Evolutionary conservation across 2,329 filamentous ascomycete species (phyloP), one percentile per base, ranked within the genome.

Genomic region (Aspergillus cejpii): DNA sequence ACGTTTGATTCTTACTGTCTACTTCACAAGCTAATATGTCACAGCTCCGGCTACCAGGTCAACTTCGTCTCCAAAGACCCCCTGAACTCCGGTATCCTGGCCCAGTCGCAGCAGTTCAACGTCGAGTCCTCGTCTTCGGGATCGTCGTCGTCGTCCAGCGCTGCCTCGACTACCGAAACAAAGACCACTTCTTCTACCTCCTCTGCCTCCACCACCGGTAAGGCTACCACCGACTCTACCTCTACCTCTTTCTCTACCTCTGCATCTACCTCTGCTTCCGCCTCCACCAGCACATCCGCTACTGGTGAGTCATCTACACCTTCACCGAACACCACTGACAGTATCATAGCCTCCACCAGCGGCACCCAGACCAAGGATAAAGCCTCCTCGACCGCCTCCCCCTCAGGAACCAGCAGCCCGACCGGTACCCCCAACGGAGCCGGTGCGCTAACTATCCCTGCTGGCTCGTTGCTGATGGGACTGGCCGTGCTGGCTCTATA

Each of bases 1-100:
- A 53, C 3, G 56, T 48, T 2, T 5, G 7, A 5, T 10, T 36
- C 6, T 33, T 31, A 7, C n/a, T 12, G 20, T 28, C 6, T 1
- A 19, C 17, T 14, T 8, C 38, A 14, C 43, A 26, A 39, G 33
- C 37, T 21, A 39, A 38, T 31, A 15, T 26, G 14, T 5, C 50
- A 50, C 33, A 65, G 66, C 38, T 37, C 52, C 23, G 65, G 61
- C 39, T 72, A 70, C 55, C 68, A 69, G 46, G 60, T 72, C 62
- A 70, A 72, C 55, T 58, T 70, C 45, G 40, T 67, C 43, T 64
- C 66, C 39, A 60, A 61, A 28, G 47, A 50, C 15, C 49, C 49
- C 12, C 47, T 51, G 21, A 67, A 66, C 53, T 60, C 43, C 27
- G 70, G 69, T 28, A 71, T 72, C 47, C 56, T 73, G 24, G 66